Base-by-base conservation (phyloP, 345 rosid species). In the Nasturtium officinale region DNA sequence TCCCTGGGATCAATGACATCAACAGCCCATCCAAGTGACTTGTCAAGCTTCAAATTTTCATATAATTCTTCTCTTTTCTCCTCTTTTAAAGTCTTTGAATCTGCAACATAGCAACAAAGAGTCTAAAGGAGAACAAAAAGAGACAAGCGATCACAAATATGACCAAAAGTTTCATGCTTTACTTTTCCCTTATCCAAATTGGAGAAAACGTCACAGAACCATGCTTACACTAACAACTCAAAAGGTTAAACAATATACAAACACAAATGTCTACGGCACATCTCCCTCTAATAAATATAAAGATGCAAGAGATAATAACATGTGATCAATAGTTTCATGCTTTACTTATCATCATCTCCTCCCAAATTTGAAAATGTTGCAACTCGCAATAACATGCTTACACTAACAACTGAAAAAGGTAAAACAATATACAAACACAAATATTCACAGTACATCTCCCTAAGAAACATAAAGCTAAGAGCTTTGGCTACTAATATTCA, bases 1-100 rank as follows among this genome's bases (percentile, higher is more conserved):
- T 88, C 98, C 72, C 84, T 84, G 4, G 96, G 97, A 79, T 90
- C 99, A 77, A 91, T 95, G 76, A 95, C 85, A 84, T 95, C 99
- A 69, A 90, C 94, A 52, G 86, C 93, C 99, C 98, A 95, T 61
- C 98, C 97, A 80, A 95, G 68, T 25, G 90, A 91, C 7, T 86
- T 85, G 42, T 90, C 79, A 42, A 80, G 87, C 84, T 95, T 90
- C 46, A 91, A 75, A 38, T 35, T 80, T 78, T 88, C 99, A 59
- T 86, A 95, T 45, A 91, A 67, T 18, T 86, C 94, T 79, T 95
- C 97, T 83, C 98, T 84, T 80, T 90, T 91, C 60, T 91, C 98
- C 74, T 95, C 96, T 78, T 91, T 95, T 6, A 95, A 77, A n/a
- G 92, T 91, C 86, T 95, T 95, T 9, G 99, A 91, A 83, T 95